A percentile compares a stretch with the other conserved stretches of the same genome.
Conservation (phyloP, 2,329 filamentous ascomycete genomes). For the Pyrenophora seminiperda region DNA sequence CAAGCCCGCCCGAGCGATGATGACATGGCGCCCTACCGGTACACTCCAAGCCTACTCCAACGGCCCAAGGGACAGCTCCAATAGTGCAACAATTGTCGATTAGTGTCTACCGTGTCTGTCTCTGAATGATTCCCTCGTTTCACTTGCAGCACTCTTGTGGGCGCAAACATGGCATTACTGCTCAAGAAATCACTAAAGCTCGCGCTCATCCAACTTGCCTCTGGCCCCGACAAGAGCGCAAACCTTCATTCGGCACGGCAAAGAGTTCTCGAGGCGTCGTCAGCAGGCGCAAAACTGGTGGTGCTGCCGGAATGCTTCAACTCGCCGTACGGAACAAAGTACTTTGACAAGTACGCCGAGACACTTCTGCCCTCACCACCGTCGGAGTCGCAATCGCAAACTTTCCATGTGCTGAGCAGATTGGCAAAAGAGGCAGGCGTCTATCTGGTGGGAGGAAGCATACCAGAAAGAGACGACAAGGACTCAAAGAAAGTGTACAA, state of each 20-base stretch:
- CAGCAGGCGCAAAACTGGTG: slow-evolving; percentile 77
- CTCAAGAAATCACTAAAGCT: slow-evolving; percentile 48
- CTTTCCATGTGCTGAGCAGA: slow-evolving; percentile 79
- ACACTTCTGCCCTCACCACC: slow-evolving; percentile 80
- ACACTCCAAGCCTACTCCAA: slow-evolving; percentile 13
- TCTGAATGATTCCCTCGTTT: not conserved
- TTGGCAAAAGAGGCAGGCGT: slow-evolving; percentile 79
- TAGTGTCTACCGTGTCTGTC: not conserved
- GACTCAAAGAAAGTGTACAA: slow-evolving; percentile 78
- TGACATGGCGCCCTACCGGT: not conserved
- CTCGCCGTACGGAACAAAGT: slow-evolving; percentile 89
- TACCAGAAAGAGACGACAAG: slow-evolving; percentile 74
- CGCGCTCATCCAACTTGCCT: slow-evolving; percentile 56
- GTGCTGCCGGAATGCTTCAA: slow-evolving; percentile 99
- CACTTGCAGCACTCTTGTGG: not conserved
- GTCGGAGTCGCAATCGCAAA: slow-evolving; percentile 71
- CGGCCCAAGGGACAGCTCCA: slow-evolving; percentile 3
- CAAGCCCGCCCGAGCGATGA: slow-evolving; percentile 8
- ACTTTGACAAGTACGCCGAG: slow-evolving; percentile 92
- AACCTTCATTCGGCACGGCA: slow-evolving; percentile 82
- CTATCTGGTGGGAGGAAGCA: slow-evolving; percentile 89
- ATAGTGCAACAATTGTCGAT: not conserved
- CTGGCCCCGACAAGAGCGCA: slow-evolving; percentile 72
- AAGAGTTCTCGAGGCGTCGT: slow-evolving; percentile 82
- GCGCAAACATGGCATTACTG: slow-evolving; percentile 31